Percentiles rank a stretch among this genome's conserved stretches.
phyloP scores from a whole-genome alignment of 129 eudicot genomes.

The Centaurea solstitialis region DNA sequence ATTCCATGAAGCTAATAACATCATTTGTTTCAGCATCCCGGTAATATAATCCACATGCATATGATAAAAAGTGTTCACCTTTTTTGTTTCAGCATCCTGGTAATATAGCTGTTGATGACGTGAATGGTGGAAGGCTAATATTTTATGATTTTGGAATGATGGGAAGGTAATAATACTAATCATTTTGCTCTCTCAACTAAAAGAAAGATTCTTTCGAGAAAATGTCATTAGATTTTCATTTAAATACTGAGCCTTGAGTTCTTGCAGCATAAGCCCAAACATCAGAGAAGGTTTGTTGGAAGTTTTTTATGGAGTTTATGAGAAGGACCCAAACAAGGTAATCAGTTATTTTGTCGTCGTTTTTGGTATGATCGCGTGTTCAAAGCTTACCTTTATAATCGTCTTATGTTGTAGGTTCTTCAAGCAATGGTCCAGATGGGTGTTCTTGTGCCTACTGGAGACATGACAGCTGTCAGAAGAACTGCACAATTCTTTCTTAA shows the following conservation, averaged over 20 bases:
- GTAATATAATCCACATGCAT: constrained; percentile 18
- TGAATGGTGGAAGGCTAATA: constrained; percentile 97
- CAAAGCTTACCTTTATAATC: background rate
- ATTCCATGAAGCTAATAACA: background rate
- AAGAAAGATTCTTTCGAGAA: background rate
- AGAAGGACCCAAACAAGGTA: constrained; percentile 95
- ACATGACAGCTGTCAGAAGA: constrained; percentile 98
- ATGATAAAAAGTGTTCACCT: constrained; percentile 16
- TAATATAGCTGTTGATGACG: constrained; percentile 97
- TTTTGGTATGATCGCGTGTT: background rate
- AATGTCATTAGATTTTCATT: constrained; percentile 1
- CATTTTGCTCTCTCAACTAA: background rate
- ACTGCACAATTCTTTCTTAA: constrained; percentile 92
- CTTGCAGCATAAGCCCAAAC: constrained; percentile 89
- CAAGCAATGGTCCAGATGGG: constrained; percentile 98
- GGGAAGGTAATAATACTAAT: constrained; percentile 73
- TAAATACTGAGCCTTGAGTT: constrained; percentile 17
- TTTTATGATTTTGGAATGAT: constrained; percentile 99
- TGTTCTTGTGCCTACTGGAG: constrained; percentile 98
- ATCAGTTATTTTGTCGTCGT: background rate
- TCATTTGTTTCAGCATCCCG: too few species aligned
- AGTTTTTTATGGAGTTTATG: constrained; percentile 94
- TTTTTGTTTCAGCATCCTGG: constrained; percentile 85
- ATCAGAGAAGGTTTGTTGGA: constrained; percentile 95
- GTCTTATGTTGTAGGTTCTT: constrained; percentile 60